These are phyloP conservation scores for Ustulina deusta DNA, from an alignment of 2,329 filamentous ascomycete genomes.

Conservation along the genomic window DNA sequence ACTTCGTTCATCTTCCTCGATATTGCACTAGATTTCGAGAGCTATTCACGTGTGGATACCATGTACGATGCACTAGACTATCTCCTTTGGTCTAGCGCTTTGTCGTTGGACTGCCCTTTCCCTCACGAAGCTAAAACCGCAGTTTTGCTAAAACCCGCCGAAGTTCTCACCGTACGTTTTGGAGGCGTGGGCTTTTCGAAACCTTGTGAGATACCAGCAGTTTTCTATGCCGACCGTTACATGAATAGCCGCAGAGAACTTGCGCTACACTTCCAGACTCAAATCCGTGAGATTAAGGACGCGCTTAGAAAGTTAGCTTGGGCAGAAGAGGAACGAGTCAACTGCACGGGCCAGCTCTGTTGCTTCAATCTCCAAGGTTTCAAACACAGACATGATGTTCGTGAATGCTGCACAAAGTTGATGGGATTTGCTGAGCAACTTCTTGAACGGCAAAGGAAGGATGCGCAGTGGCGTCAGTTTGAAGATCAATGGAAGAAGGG, in stretches of 20 bases:
- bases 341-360: constrained; percentile 43
- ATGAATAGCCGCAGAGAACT: constrained; percentile 59
- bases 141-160: constrained; percentile 59
- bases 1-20: constrained; percentile 58
- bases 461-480: constrained; percentile 48
- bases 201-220: constrained; percentile 62
- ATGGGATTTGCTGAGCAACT: constrained; percentile 42
- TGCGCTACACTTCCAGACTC: constrained; percentile 59
- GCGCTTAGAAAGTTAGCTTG: constrained; percentile 43
- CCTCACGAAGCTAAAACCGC: constrained; percentile 57
- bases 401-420: constrained; percentile 45
- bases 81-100: constrained; percentile 60
- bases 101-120: constrained; percentile 53
- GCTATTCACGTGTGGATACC: constrained; percentile 56
- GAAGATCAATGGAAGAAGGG: constrained; percentile 39
- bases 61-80: constrained; percentile 63
- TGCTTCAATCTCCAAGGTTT: constrained; percentile 44
- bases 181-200: constrained; percentile 57
- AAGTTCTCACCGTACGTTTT: constrained; percentile 64
- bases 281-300: constrained; percentile 46
- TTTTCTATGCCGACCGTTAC: constrained; percentile 68
- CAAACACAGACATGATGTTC: constrained; percentile 42
- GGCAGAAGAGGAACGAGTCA: constrained; percentile 37
- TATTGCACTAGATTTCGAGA: constrained; percentile 53
- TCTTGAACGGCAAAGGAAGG: constrained; percentile 44